phyloP scores from a whole-genome alignment of 495 filamentous ascomycete genomes.

The Trichoderma erinaceum region DNA sequence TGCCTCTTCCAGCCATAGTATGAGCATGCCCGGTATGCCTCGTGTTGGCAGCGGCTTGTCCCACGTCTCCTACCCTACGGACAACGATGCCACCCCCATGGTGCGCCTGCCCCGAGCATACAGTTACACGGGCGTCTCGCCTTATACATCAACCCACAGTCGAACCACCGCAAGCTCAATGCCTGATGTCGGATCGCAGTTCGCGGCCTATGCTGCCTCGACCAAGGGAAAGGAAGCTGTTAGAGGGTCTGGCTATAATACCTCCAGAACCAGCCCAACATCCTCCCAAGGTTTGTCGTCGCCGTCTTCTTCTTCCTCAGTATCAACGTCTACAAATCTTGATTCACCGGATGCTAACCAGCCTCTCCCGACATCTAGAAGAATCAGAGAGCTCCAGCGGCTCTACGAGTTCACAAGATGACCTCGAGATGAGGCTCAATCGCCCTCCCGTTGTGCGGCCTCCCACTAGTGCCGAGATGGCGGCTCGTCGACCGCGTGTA shows the following conservation, averaged over 20 bases:
- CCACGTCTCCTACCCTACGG: conserved; percentile 36
- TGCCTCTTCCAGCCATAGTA: conserved; percentile 24
- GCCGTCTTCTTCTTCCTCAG: not conserved
- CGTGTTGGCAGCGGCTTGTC: conserved; percentile 40
- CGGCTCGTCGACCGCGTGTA: conserved; percentile 27
- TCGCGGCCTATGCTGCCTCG: conserved; percentile 14
- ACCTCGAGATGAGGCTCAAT: conserved; percentile 30
- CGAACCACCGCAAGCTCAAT: conserved; percentile 24
- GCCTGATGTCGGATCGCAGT: conserved; percentile 16
- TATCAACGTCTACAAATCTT: not conserved
- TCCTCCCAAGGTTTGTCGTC: conserved; percentile 26
- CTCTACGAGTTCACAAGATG: conserved; percentile 32
- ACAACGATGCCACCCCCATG: conserved; percentile 33
- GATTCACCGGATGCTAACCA: conserved; percentile 15
- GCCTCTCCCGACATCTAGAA: not conserved
- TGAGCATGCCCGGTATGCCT: conserved; percentile 31
- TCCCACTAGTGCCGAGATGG: not conserved
- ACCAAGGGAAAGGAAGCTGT: conserved; percentile 33
- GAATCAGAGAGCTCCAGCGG: conserved; percentile 26
- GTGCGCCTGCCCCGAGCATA: conserved; percentile 37
- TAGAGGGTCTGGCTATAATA: conserved; percentile 22
- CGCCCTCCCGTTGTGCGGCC: conserved; percentile 16
- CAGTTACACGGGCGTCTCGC: conserved; percentile 35
- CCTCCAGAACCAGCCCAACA: conserved; percentile 24
- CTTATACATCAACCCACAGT: conserved; percentile 24